Base-by-base conservation (phyloP, 371 early-diverging fungal species). In the Syncephalastrum racemosum region DNA sequence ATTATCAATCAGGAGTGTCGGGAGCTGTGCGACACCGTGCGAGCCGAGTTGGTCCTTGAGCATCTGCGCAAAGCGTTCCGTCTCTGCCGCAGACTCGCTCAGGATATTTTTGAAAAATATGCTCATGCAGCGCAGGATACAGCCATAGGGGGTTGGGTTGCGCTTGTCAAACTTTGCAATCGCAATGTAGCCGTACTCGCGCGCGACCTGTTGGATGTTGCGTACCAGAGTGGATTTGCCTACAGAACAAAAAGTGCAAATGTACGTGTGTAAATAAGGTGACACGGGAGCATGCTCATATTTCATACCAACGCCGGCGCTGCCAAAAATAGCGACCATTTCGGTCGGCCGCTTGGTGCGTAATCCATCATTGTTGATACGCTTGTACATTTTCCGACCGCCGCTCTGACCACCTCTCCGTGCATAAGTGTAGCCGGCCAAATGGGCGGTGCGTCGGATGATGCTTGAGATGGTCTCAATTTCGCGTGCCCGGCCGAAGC, bases 401-500 rank as follows among this genome's bases (percentile, higher is more conserved):
- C 36, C 36, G 36, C 36, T 31, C 36, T 31, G 36, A 31, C 54
- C 27, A 46, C 45, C 31, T 0, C 59, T 53, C 24, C 68, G 59
- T 40, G 57, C 58, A 20, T 36, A 24, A 23, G 56, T 53, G 5
- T 58, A 64, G 23, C 69, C 67, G 41, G 63, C 71, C 50, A 62
- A 54, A 43, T 70, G 67, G 0, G 78, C 73, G 39, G 70, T 70
- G 15, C 71, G 59, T 46, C 67, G 63, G 42, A 78, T 70, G 20
- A 78, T 75, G 0, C 50, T 42, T 36, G 47, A 74, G 27, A 78
- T 67, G 13, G 60, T 23, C 18, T 66, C 67, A 6, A 78, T 51
- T 54, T 78, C 78, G 13, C 53, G 45, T 19, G 53, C 40, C 19
- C 82, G 70, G 4, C 84, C 84, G 59, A 78, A 84, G 31, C 81